phyloP scores from a whole-genome alignment of 495 filamentous ascomycete species.

The Penicillium verhagenii region DNA sequence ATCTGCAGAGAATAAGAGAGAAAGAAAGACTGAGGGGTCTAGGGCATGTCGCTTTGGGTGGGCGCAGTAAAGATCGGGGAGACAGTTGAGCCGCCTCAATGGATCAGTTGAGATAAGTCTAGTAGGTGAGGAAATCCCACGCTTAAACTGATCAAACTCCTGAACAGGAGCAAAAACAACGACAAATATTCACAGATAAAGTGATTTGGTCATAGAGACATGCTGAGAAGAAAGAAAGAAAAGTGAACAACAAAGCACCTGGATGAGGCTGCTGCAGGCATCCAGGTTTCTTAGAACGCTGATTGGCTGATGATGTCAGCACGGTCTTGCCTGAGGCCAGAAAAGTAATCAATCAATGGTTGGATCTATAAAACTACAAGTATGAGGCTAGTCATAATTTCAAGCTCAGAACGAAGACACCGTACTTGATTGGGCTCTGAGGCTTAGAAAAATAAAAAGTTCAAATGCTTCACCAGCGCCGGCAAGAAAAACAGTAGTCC shows the following conservation, averaged over 20 bases:
- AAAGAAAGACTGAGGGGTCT: not conserved
- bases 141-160: slow-evolving; percentile 1
- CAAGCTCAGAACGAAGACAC: not conserved
- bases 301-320: slow-evolving; percentile 2
- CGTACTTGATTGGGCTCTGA: not conserved
- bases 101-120: not conserved
- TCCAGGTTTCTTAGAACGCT: slow-evolving; percentile 13
- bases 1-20: not conserved
- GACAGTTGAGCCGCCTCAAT: slow-evolving; percentile 2
- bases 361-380: not conserved
- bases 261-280: slow-evolving; percentile 16
- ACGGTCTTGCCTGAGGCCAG: not conserved
- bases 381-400: not conserved
- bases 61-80: not conserved
- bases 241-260: slow-evolving; percentile 2
- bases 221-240: slow-evolving; percentile 5
- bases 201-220: not conserved
- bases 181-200: not conserved
- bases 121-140: not conserved
- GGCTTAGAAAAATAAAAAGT: not conserved
- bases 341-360: not conserved
- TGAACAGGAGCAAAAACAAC: slow-evolving; percentile 1
- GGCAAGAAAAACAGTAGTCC: too few relatives aligned
- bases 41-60: slow-evolving; percentile 7
- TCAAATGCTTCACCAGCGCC: too few relatives aligned